phyloP scores from a whole-genome alignment of 176 grass and related monocot species.

The Musa acuminata region DNA sequence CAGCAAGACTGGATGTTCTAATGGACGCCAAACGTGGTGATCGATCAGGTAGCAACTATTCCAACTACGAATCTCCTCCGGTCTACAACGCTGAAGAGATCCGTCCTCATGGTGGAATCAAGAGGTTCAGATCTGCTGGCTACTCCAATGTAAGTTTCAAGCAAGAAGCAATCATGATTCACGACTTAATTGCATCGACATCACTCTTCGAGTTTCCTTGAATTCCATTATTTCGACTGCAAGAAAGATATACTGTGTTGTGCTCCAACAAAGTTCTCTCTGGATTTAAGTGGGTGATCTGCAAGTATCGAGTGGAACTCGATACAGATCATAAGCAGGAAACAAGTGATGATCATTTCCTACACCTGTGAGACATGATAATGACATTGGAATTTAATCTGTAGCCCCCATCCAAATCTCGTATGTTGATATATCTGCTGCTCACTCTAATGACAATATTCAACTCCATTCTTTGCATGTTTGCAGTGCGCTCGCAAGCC shows the following conservation, averaged over 20 bases:
- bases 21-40: background rate
- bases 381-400: no score
- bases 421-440: no score
- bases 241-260: no score
- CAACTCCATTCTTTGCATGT: background rate
- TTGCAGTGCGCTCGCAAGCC: background rate
- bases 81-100: conserved; percentile 6
- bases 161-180: background rate
- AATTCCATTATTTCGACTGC: background rate
- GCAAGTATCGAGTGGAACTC: no score
- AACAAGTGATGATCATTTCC: no score
- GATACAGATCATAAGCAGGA: no score
- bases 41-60: background rate
- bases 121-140: background rate
- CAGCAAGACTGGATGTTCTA: background rate
- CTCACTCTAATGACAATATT: no score
- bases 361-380: no score
- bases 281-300: no score
- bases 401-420: no score
- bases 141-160: conserved; percentile 1
- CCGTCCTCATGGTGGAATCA: conserved; percentile 6
- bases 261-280: no score
- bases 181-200: background rate
- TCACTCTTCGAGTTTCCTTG: background rate
- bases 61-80: background rate